phyloP scores from a whole-genome alignment of 2,329 filamentous ascomycete genomes.

The Aspergillus sp. region DNA sequence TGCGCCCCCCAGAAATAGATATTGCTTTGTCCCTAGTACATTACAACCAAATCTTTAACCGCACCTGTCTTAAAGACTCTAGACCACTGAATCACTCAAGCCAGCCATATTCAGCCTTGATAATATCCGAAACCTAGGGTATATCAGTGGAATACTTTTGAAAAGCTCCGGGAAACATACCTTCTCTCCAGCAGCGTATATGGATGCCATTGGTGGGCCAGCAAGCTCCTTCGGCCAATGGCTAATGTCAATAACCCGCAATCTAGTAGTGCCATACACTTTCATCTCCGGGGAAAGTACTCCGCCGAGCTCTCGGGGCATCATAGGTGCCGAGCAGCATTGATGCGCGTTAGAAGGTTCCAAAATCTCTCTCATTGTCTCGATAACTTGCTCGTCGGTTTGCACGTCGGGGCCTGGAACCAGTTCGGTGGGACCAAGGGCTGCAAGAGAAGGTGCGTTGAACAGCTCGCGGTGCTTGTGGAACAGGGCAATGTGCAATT shows the following conservation, averaged over 20 bases:
- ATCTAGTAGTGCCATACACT: not conserved
- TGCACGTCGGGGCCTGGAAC: not conserved
- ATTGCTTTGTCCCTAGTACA: too few relatives aligned
- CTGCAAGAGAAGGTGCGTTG: not conserved
- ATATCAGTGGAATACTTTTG: not conserved
- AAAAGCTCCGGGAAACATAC: not conserved
- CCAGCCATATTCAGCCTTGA: slow-evolving; percentile 1
- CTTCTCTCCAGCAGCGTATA: not conserved
- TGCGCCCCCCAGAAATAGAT: too few relatives aligned
- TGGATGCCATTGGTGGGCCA: not conserved
- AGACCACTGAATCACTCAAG: not conserved
- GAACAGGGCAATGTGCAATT: not conserved
- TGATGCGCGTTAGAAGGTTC: not conserved
- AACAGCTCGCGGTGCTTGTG: slow-evolving; percentile 1
- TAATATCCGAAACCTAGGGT: not conserved
- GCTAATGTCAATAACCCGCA: not conserved
- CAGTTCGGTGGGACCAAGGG: not conserved
- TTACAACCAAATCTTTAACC: not conserved
- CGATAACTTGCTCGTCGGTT: not conserved
- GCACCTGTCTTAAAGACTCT: not conserved
- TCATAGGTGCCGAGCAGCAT: not conserved
- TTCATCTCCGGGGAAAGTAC: not conserved
- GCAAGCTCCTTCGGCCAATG: not conserved
- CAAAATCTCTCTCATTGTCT: not conserved
- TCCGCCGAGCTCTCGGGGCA: not conserved